Evolutionary conservation across 2,329 filamentous ascomycete genomes (phyloP), one percentile per base, ranked within the genome.

Genomic region (Knoxdaviesia capensis): DNA sequence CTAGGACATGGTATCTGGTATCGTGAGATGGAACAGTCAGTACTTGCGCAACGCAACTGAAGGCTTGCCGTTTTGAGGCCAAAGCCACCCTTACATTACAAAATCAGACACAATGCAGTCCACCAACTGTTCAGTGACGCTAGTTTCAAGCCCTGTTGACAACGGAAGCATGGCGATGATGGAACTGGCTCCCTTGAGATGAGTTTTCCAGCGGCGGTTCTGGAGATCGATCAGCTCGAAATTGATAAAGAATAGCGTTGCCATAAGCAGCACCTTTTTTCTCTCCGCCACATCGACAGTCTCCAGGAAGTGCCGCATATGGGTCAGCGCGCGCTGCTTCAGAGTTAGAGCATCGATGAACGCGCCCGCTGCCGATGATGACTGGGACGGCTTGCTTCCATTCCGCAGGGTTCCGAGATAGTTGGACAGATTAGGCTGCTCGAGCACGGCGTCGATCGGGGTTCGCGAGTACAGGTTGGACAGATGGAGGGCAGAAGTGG

Each of bases 221-320:
- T 65, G 62, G 7, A 65, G 51, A 46, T 69, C 65, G 38, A 69
- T 63, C n/a, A 69, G 54, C 41, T 68, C 57, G 45, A 69, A 65
- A 45, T 66, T 66, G 52, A 69, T 57, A 44, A 68, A 67, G 50
- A 68, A 68, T 40, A 68, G 58, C 44, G 66, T 60, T 2, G 65
- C 63, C 6, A 64, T 64, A 10, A 68, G 53, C 31, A 64, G 53
- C 32, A 66, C 61, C 46, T 68, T 64, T 20, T 3, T 20, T 20
- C 20, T 20, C 20, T 20, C 20, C 20, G 20, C 20, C 20, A 20
- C 52, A 41, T 61, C 55, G 35, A 57, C 50, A 11, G 58, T 56
- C 20, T 61, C 55, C 7, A 68, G 53, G 9, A 63, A 56, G 29
- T 48, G 50, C 36, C 60, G 59, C 11, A 67, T 52, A 42, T 61